Conservation (phyloP, 805 yeast genomes). For the Debaryomyces castellii region DNA sequence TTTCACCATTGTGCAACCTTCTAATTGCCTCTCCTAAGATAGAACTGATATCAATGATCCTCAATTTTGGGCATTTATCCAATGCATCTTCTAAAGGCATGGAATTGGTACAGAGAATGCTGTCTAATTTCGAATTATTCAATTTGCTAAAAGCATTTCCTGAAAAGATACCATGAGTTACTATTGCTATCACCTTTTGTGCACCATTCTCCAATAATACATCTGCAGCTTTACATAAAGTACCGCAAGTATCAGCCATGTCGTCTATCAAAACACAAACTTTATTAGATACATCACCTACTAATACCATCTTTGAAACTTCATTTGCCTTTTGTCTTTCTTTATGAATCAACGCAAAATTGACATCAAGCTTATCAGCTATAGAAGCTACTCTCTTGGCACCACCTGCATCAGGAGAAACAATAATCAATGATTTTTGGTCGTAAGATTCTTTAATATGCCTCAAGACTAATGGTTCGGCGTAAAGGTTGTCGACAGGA, state of each 20-base stretch:
- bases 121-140: constrained; percentile 64
- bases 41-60: constrained; percentile 68
- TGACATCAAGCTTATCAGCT: constrained; percentile 76
- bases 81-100: constrained; percentile 72
- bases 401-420: constrained; percentile 90
- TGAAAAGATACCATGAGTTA: constrained; percentile 77
- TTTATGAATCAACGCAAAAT: constrained; percentile 82
- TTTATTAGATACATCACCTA: constrained; percentile 78
- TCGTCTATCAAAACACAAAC: constrained; percentile 80
- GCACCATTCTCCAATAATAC: constrained; percentile 68
- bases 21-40: constrained; percentile 80
- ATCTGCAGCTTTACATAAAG: constrained; percentile 80
- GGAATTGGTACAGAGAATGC: constrained; percentile 77
- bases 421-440: constrained; percentile 63
- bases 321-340: constrained; percentile 84
- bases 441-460: constrained; percentile 65
- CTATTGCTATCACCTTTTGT: constrained; percentile 73
- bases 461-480: constrained; percentile 78
- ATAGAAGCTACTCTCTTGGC: constrained; percentile 86
- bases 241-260: constrained; percentile 91
- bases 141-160: constrained; percentile 73
- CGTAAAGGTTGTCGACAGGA: constrained; percentile 82
- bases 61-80: constrained; percentile 58
- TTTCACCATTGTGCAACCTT: constrained; percentile 85
- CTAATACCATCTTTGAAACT: constrained; percentile 80